Evolutionary conservation across 2,329 filamentous ascomycete genomes (phyloP), one percentile per base, ranked within the genome.

Genomic region (Polytolypa hystricis): DNA sequence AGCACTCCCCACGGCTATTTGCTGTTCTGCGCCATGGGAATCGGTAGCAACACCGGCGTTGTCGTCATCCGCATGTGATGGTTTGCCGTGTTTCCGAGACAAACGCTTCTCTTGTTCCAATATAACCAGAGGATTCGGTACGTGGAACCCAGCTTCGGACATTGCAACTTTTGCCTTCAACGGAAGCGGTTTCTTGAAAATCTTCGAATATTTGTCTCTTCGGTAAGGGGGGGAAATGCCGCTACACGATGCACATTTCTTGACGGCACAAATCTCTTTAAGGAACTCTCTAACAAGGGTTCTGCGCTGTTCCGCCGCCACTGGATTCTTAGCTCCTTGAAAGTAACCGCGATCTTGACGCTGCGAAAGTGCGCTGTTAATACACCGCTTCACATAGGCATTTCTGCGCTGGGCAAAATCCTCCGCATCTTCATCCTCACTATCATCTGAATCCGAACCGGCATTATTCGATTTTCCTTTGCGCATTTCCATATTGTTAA

Each of bases 141-240:
- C 67, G 48, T 77, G 79, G 54, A 86, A 74, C 37, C 76, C 72
- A 32, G 61, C 60, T 47, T 82, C 76, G 3, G 77, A 71, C 81
- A 93, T 93, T 43, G 80, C 77, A 28, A 77, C 72, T 55, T 78
- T 77, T 23, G 91, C 78, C 57, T 93, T 93, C 31, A 71, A 61
- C 31, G 71, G 74, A 39, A 95, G 64, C 2, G 81, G 69, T 54
- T 83, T 91, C 55, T 89, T 80, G 59, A 96, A 98, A 37, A 98
- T 86, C 60, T 96, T 98, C 54, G 87, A 81, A 51, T 78, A 91
- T 29, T 81, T 74, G 52, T 98, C 89, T 57, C 93, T 95, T 49
- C 89, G 79, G 60, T 84, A 96, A 2, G 70, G 69, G 8, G 86
- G 87, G 10, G 82, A 87, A 42, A 91, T 75, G 18, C 81, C 82